These are phyloP conservation scores for Chaetomium globosum DNA, from an alignment of 2,329 filamentous ascomycete species.

Conservation along the genomic window DNA sequence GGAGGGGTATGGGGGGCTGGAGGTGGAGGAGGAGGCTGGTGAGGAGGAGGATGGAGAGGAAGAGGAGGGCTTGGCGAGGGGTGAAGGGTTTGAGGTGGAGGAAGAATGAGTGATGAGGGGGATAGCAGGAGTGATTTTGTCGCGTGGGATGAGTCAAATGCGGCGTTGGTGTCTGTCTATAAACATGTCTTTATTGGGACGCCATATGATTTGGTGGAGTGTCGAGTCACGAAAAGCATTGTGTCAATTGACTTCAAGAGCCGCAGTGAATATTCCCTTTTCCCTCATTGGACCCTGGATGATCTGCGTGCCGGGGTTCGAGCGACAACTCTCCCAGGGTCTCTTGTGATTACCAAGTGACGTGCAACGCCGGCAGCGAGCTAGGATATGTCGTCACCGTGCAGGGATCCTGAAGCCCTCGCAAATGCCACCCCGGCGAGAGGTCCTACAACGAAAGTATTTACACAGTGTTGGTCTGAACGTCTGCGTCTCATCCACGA, in stretches of 20 bases:
- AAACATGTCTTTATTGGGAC: not conserved
- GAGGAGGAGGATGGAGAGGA: constrained; percentile 35
- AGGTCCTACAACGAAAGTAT: not conserved
- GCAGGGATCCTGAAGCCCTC: constrained; percentile 2
- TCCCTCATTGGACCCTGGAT: not conserved
- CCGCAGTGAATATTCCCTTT: not conserved
- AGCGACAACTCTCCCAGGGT: not conserved
- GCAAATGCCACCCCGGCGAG: not conserved
- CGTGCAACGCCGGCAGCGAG: not conserved
- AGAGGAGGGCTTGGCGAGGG: constrained; percentile 34
- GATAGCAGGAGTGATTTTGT: not conserved
- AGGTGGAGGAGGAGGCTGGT: constrained; percentile 32
- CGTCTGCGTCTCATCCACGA: too few relatives aligned
- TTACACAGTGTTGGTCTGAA: not conserved
- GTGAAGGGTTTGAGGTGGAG: constrained; percentile 41
- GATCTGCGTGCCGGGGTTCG: constrained; percentile 12
- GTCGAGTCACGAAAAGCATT: not conserved
- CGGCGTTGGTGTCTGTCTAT: not conserved
- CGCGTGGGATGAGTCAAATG: not conserved
- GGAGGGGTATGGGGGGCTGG: constrained; percentile 37
- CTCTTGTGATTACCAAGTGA: not conserved
- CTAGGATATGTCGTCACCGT: constrained; percentile 13
- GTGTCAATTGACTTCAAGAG: constrained; percentile 10
- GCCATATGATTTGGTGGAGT: not conserved
- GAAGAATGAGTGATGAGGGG: constrained; percentile 33